Percentiles rank a stretch among this genome's conserved stretches.
phyloP scores from a whole-genome alignment of 2,329 filamentous ascomycete species.

The Pestalotiopsis sp. region DNA sequence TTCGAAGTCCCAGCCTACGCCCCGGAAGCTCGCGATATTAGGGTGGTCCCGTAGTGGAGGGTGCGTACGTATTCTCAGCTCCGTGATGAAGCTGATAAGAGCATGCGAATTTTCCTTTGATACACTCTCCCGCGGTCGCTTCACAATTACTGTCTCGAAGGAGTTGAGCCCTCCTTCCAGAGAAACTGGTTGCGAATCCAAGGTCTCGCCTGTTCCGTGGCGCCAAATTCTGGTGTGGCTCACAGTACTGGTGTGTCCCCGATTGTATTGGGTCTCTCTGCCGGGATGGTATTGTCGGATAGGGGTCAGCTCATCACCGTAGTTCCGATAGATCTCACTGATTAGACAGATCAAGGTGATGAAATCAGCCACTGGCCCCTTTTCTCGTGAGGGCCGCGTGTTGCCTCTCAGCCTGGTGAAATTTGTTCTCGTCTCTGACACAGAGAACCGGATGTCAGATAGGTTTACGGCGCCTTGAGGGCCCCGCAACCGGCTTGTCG shows the following conservation, averaged over 20 bases:
- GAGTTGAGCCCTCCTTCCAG: neutral
- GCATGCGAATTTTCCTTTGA: neutral
- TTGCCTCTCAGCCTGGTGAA: neutral
- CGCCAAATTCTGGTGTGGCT: neutral
- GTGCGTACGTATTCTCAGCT: neutral
- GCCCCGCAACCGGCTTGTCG: neutral
- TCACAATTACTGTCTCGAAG: neutral
- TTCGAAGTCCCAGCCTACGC: neutral
- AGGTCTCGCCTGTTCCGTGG: too few relatives aligned
- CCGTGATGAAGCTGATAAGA: neutral
- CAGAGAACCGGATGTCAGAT: neutral
- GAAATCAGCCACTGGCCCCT: neutral
- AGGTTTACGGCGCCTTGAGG: neutral
- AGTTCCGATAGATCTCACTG: neutral
- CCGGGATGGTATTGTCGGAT: neutral
- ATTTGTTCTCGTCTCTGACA: neutral
- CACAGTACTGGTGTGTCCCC: neutral
- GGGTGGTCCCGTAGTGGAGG: neutral
- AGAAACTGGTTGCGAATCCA: too few relatives aligned
- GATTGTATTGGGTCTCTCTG: neutral
- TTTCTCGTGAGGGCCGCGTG: neutral
- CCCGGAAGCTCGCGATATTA: neutral
- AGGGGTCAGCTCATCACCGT: neutral
- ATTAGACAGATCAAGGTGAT: neutral
- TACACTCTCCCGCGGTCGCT: neutral